These are phyloP conservation scores for Cladophialophora chaetospira DNA, from an alignment of 2,329 filamentous ascomycete species.

Conservation along the genomic window DNA sequence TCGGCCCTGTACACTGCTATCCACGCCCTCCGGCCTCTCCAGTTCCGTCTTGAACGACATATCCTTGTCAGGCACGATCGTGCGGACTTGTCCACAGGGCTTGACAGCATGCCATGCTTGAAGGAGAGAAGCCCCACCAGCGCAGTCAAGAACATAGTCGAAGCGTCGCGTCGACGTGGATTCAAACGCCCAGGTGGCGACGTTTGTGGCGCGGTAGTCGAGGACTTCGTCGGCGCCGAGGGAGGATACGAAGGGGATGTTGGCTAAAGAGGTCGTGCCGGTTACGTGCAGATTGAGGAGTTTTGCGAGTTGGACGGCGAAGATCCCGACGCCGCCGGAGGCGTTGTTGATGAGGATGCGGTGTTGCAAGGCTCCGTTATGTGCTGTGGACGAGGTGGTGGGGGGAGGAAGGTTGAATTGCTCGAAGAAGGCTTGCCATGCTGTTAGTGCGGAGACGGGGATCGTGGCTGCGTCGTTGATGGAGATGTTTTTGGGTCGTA, in stretches of 20 bases:
- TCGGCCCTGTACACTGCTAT: slow-evolving; percentile 37
- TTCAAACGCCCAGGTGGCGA: slow-evolving; percentile 40
- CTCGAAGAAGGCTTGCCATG: slow-evolving; percentile 50
- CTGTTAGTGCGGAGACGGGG: slow-evolving; percentile 46
- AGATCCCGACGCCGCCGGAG: slow-evolving; percentile 49
- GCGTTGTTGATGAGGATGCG: slow-evolving; percentile 49
- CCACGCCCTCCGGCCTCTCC: slow-evolving; percentile 24
- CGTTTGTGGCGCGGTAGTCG: slow-evolving; percentile 41
- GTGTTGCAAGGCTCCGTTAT: slow-evolving; percentile 1
- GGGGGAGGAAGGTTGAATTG: slow-evolving; percentile 36
- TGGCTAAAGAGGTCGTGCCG: slow-evolving; percentile 43
- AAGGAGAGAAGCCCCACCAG: slow-evolving; percentile 45
- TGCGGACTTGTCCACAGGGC: slow-evolving; percentile 42
- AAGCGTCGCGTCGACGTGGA: slow-evolving; percentile 36
- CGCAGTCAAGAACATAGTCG: slow-evolving; percentile 50
- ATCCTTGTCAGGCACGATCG: slow-evolving; percentile 44
- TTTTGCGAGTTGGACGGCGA: slow-evolving; percentile 47
- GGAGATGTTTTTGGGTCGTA: slow-evolving; percentile 39
- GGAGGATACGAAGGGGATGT: slow-evolving; percentile 42
- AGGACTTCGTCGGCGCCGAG: slow-evolving; percentile 47
- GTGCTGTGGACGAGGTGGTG: slow-evolving; percentile 13
- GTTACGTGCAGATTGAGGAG: slow-evolving; percentile 44
- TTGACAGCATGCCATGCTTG: slow-evolving; percentile 48
- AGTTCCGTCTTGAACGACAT: slow-evolving; percentile 37
- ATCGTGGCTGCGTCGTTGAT: slow-evolving; percentile 44